Evolutionary conservation across 306 rosid species (phyloP).

Genomic region (Ziziphus jujuba): DNA sequence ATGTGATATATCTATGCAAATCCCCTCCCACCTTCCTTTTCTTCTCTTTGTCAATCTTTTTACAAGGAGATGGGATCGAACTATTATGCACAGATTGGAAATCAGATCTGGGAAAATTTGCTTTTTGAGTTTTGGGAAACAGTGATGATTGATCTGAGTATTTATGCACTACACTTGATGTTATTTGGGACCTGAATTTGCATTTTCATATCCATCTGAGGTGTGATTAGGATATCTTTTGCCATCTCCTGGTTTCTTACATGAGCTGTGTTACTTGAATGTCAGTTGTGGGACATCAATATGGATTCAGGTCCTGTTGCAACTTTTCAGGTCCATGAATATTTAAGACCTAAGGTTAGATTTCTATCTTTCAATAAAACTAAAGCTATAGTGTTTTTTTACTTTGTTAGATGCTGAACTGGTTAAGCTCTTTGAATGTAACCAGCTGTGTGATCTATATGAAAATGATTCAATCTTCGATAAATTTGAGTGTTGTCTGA

Average conservation of each 20-base stretch:
- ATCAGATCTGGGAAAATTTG: too few relatives aligned
- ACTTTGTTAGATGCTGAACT: slow-evolving; percentile 19
- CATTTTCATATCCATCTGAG: background rate
- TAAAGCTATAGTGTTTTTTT: slow-evolving; percentile 22
- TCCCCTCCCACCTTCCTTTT: too few relatives aligned
- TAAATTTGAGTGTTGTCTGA: slow-evolving; percentile 93
- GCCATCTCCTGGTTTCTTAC: slow-evolving; percentile 2
- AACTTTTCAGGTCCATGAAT: slow-evolving; percentile 95
- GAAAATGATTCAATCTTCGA: slow-evolving; percentile 98
- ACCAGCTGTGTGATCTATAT: slow-evolving; percentile 94
- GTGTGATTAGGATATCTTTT: background rate
- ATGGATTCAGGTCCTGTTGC: slow-evolving; percentile 98
- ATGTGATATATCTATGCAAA: too few relatives aligned
- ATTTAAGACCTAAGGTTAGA: slow-evolving; percentile 94
- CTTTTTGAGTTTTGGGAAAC: too few relatives aligned
- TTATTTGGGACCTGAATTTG: too few relatives aligned
- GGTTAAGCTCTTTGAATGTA: slow-evolving; percentile 18
- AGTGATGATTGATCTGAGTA: too few relatives aligned
- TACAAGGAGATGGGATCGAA: too few relatives aligned
- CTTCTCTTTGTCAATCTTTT: too few relatives aligned
- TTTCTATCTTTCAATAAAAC: slow-evolving; percentile 19
- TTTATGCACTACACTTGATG: too few relatives aligned
- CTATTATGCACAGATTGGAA: too few relatives aligned
- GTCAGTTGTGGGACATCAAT: slow-evolving; percentile 98
- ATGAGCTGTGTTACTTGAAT: slow-evolving; percentile 24